Percentiles rank a stretch among this genome's conserved stretches.
Conservation (phyloP, 169 alveolate genomes). For the Hepatocystis sp. region DNA sequence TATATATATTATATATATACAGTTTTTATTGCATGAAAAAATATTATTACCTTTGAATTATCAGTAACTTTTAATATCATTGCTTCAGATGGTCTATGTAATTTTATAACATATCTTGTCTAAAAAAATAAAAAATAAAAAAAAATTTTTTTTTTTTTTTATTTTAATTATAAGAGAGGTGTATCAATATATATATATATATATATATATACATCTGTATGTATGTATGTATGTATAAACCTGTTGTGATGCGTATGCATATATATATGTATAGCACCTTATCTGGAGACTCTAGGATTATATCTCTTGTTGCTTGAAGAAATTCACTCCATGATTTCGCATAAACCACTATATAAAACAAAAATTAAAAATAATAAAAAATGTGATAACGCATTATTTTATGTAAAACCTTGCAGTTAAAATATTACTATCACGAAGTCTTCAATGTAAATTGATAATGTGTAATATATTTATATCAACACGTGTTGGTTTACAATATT, state of each 20-base stretch:
- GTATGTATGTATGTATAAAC: too few relatives aligned
- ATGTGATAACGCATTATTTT: too few relatives aligned
- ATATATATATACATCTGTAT: not conserved
- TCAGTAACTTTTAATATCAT: constrained; percentile 74
- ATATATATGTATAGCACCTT: constrained; percentile 10
- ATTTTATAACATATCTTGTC: constrained; percentile 75
- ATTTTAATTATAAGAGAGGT: not conserved
- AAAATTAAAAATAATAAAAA: not conserved
- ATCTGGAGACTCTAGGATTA: constrained; percentile 55
- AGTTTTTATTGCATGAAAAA: too few relatives aligned
- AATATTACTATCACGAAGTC: too few relatives aligned
- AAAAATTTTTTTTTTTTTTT: not conserved
- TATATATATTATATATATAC: too few relatives aligned
- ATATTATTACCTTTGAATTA: constrained; percentile 28
- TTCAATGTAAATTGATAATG: too few relatives aligned
- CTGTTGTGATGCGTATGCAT: too few relatives aligned
- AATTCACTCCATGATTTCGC: constrained; percentile 66
- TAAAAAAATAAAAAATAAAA: constrained; percentile 16
- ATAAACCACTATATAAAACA: constrained; percentile 65
- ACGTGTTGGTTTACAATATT: too few relatives aligned
- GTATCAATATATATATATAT: not conserved
- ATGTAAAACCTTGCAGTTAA: too few relatives aligned
- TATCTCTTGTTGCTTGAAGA: constrained; percentile 50
- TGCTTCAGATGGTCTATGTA: constrained; percentile 47
- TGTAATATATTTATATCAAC: too few relatives aligned